Evolutionary conservation across 257 asterid species (phyloP), one percentile per base, ranked within the genome.

Genomic region (Buddleja alternifolia): DNA sequence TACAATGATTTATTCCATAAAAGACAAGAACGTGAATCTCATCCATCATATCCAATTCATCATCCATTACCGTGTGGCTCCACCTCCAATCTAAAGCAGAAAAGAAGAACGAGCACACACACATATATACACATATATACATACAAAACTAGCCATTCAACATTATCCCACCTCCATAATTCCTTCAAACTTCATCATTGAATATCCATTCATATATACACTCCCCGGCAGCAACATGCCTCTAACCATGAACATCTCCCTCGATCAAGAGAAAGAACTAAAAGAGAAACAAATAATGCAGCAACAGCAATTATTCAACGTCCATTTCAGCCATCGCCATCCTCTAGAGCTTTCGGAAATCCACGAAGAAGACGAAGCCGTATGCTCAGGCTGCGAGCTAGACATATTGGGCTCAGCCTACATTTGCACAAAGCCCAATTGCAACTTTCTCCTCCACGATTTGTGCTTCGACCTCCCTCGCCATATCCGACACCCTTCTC

Each of bases 291-390:
- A 29, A 32, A 15, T n/a, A 34, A 10, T n/a, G 32, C 40, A 40
- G 39, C 71, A 64, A 17, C 75, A 45, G n/a, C n/a, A n/a, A n/a
- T n/a, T n/a, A 14, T 21, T 71, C 41, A 75, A 51, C 74, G 5
- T 29, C 34, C 93, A 86, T 60, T 84, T 83, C 74, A 78, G 88
- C 78, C 89, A 86, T 10, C 80, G 84, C 41, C 86, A 83, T 60
- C 80, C 81, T 23, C 32, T 86, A 54, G 66, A 29, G 60, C 74
- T 55, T 0, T 65, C 76, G 0, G 57, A 68, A 36, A 40, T 74
- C 17, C 63, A 74, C 10, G 48, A 66, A 45, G 79, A 34, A 7
- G 77, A 79, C 66, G 52, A 67, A 10, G 81, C 77, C 51, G 10
- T 44, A 3, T 86, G 93, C 80, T 73, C 84, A 47, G 87, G 81